A percentile compares a stretch with the other conserved stretches of the same genome.
phyloP scores from a whole-genome alignment of 2,329 filamentous ascomycete genomes.

The Colletotrichum endophyticum region DNA sequence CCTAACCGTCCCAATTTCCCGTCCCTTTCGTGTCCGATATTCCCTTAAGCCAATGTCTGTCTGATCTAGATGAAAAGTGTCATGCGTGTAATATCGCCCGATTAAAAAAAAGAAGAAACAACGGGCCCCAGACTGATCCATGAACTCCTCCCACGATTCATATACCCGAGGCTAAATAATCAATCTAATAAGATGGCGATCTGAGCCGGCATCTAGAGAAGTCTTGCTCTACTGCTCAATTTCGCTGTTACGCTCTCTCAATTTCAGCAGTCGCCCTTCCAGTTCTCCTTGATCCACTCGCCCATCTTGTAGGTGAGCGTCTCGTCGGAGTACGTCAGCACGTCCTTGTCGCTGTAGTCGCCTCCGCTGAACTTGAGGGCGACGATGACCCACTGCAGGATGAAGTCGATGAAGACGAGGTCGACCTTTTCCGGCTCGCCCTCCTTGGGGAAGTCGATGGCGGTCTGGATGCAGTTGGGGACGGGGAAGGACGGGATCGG shows the following conservation, averaged over 20 bases:
- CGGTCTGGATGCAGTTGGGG: slow-evolving; percentile 82
- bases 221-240: not conserved
- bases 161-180: not conserved
- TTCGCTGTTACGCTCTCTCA: not conserved
- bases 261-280: slow-evolving; percentile 52
- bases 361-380: slow-evolving; percentile 69
- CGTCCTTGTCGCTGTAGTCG: slow-evolving; percentile 52
- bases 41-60: not conserved
- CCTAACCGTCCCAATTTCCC: not conserved
- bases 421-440: slow-evolving; percentile 76
- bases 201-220: not conserved
- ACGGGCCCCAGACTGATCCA: not conserved
- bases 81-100: not conserved
- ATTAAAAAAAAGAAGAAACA: not conserved
- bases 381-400: slow-evolving; percentile 79
- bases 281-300: slow-evolving; percentile 64
- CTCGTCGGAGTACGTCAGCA: slow-evolving; percentile 56
- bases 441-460: slow-evolving; percentile 63
- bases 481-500: slow-evolving; percentile 76
- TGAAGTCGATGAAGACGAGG: slow-evolving; percentile 89
- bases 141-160: not conserved
- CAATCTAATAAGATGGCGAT: not conserved
- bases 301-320: slow-evolving; percentile 61
- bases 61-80: not conserved
- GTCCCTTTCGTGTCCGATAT: not conserved